Evolutionary conservation across 2,329 filamentous ascomycete genomes (phyloP).

Genomic region (Colletotrichum tanaceti): DNA sequence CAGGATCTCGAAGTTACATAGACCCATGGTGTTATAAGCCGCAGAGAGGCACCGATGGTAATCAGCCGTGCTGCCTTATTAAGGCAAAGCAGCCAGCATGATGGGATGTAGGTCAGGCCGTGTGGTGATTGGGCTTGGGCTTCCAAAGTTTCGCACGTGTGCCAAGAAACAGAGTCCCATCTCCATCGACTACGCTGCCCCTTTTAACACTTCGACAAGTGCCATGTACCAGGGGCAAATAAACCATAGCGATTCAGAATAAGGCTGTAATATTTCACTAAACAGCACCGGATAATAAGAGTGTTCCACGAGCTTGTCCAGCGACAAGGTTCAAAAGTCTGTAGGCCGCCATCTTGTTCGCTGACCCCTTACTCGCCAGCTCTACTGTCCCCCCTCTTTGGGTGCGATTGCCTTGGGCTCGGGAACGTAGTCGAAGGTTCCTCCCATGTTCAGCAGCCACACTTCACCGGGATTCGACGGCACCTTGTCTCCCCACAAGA

Average conservation of each 20-base stretch:
- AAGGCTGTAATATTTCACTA: neutral
- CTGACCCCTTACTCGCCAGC: conserved; percentile 47
- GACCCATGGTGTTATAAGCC: neutral
- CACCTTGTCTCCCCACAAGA: conserved; percentile 60
- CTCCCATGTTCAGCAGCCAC: conserved; percentile 60
- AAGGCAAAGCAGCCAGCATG: too few species aligned
- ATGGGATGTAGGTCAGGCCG: neutral
- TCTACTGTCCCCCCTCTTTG: conserved; percentile 57
- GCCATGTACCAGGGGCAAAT: neutral
- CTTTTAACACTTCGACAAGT: neutral
- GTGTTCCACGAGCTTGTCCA: neutral
- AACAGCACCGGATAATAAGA: too few species aligned
- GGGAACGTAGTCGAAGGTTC: conserved; percentile 63
- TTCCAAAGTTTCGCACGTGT: neutral
- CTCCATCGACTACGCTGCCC: neutral
- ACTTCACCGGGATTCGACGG: conserved; percentile 55
- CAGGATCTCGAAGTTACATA: too few species aligned
- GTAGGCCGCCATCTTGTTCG: conserved; percentile 49
- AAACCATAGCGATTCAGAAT: neutral
- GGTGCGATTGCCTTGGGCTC: conserved; percentile 56
- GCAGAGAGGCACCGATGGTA: neutral
- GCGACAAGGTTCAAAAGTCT: conserved; percentile 29
- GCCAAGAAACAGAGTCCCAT: neutral
- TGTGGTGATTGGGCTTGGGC: neutral
- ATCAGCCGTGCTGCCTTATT: neutral